Percentiles rank a stretch among this genome's conserved stretches.
Conservation (phyloP, 1,139 yeast genomes). For the Zygosaccharomyces sapae region DNA sequence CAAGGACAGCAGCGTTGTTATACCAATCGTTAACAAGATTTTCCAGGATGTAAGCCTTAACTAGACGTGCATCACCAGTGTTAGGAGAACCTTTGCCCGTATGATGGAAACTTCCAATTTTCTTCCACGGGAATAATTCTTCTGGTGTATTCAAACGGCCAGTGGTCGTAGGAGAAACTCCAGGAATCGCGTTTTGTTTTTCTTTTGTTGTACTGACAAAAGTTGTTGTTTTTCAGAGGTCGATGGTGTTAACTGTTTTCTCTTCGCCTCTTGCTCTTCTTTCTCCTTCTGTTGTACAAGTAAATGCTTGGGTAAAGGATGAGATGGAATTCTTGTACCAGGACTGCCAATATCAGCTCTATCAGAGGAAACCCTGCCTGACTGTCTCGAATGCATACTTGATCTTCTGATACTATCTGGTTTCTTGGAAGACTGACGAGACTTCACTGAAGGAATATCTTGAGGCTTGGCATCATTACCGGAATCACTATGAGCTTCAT, state of each 20-base stretch:
- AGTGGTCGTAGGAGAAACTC: background rate
- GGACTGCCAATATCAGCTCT: background rate
- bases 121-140: slow-evolving; percentile 41
- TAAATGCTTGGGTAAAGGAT: slow-evolving; percentile 1
- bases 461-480: slow-evolving; percentile 1
- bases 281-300: slow-evolving; percentile 9
- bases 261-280: slow-evolving; percentile 11
- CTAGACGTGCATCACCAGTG: slow-evolving; percentile 32
- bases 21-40: slow-evolving; percentile 69
- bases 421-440: background rate
- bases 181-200: no score
- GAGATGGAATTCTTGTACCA: background rate
- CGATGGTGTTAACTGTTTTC: slow-evolving; percentile 1
- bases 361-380: background rate
- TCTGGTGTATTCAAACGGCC: slow-evolving; percentile 13
- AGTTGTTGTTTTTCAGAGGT: background rate
- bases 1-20: slow-evolving; percentile 58
- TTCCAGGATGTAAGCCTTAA: slow-evolving; percentile 62
- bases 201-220: background rate
- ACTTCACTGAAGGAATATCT: background rate
- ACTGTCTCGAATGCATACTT: background rate
- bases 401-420: background rate
- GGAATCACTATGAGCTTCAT: background rate
- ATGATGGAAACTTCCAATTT: slow-evolving; percentile 42
- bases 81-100: slow-evolving; percentile 27